These are phyloP conservation scores for Picea abies DNA, from an alignment of 83 land plant species.

Conservation along the genomic window DNA sequence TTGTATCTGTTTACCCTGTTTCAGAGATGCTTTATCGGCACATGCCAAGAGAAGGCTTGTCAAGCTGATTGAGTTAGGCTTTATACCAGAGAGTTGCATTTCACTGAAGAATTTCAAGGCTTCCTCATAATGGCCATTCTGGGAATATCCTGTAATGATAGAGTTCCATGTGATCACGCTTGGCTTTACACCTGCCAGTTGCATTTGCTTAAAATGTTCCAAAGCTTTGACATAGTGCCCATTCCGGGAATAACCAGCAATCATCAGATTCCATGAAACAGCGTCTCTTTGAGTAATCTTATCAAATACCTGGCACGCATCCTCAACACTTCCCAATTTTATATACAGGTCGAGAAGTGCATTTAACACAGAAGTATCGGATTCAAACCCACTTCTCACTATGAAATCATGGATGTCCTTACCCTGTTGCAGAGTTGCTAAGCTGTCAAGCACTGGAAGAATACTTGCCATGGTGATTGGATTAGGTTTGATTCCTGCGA, in stretches of 20 bases:
- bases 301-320: constrained; percentile 36
- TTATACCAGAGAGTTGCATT: not conserved
- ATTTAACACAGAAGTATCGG: not conserved
- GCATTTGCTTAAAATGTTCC: constrained; percentile 9
- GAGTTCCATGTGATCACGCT: constrained; percentile 20
- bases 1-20: constrained; percentile 15
- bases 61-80: not conserved
- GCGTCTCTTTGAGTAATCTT: constrained; percentile 20
- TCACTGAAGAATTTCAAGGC: not conserved
- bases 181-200: constrained; percentile 9
- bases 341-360: not conserved
- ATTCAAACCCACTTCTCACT: constrained; percentile 6
- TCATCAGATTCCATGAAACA: not conserved
- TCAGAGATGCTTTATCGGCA: not conserved
- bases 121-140: not conserved
- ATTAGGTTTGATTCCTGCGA: not conserved
- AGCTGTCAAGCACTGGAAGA: not conserved
- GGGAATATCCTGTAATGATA: constrained; percentile 23
- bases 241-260: not conserved
- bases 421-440: not conserved
- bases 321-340: constrained; percentile 28
- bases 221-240: not conserved
- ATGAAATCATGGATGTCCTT: constrained; percentile 1
- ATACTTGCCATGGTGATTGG: not conserved
- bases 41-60: not conserved